phyloP scores from a whole-genome alignment of 2,329 filamentous ascomycete genomes.

The Colletotrichum scovillei region DNA sequence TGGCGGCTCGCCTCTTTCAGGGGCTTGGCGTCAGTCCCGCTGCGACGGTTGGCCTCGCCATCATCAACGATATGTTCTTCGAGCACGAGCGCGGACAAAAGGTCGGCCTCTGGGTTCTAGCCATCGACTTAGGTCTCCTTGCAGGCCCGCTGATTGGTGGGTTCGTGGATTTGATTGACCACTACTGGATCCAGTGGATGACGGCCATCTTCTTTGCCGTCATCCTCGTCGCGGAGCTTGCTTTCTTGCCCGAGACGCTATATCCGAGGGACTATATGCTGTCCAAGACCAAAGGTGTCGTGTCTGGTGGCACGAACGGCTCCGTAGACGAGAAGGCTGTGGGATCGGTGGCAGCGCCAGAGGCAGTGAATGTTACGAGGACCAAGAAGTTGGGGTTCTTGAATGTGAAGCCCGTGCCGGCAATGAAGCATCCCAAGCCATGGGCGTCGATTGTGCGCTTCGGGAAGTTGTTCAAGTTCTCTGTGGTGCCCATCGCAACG shows the following conservation, averaged over 20 bases:
- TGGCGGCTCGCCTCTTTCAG: constrained; percentile 69
- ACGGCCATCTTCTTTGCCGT: constrained; percentile 63
- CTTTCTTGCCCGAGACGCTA: constrained; percentile 66
- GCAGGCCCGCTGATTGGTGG: constrained; percentile 59
- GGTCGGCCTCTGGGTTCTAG: constrained; percentile 67
- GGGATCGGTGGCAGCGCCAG: constrained; percentile 13
- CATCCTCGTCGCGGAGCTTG: constrained; percentile 58
- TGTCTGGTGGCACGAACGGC: constrained; percentile 10
- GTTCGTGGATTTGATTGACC: constrained; percentile 58
- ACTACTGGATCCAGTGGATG: constrained; percentile 66
- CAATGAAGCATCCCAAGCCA: constrained; percentile 60
- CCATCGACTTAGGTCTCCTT: constrained; percentile 63
- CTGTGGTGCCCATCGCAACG: constrained; percentile 57
- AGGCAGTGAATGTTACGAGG: constrained; percentile 42
- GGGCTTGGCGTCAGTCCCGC: constrained; percentile 66
- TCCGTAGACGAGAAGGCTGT: constrained; percentile 30
- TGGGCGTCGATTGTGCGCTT: constrained; percentile 60
- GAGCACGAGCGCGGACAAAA: constrained; percentile 66
- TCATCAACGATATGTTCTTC: constrained; percentile 67
- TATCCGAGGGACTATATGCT: constrained; percentile 65
- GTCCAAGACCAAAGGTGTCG: constrained; percentile 15
- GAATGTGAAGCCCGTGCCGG: constrained; percentile 58
- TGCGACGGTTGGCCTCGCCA: constrained; percentile 64
- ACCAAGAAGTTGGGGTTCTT: constrained; percentile 57
- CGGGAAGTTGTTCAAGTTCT: constrained; percentile 57